phyloP scores from a whole-genome alignment of 2,329 filamentous ascomycete species.

The Immersiporthe knoxdaviesiana region DNA sequence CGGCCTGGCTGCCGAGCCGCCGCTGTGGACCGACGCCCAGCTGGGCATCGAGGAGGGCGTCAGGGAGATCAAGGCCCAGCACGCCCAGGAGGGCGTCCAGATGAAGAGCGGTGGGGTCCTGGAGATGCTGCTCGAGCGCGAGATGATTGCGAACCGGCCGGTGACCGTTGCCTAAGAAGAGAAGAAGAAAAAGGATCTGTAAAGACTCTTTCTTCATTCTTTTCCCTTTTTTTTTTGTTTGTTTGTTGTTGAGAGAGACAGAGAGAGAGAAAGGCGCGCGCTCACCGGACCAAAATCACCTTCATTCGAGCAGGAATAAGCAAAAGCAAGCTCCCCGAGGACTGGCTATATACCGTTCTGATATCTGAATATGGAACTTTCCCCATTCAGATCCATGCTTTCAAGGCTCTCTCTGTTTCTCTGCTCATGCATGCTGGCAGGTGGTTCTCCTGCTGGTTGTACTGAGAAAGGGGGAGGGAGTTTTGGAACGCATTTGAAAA shows the following conservation, averaged over 20 bases:
- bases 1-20: constrained; percentile 60
- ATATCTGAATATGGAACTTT: constrained; percentile 7
- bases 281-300: constrained; percentile 37
- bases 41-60: constrained; percentile 73
- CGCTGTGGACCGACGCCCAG: constrained; percentile 93
- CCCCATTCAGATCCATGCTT: constrained; percentile 1
- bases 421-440: neutral
- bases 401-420: neutral
- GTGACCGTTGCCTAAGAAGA: constrained; percentile 34
- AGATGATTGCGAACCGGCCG: constrained; percentile 43
- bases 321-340: constrained; percentile 19
- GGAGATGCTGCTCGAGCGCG: constrained; percentile 62
- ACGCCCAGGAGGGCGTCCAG: constrained; percentile 37
- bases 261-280: constrained; percentile 29
- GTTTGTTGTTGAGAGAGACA: neutral
- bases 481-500: neutral
- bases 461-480: neutral
- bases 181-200: neutral
- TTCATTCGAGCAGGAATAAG: constrained; percentile 39
- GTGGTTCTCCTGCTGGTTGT: neutral
- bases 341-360: constrained; percentile 21
- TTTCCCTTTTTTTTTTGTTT: neutral
- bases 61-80: constrained; percentile 58
- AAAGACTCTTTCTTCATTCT: neutral
- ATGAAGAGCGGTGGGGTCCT: constrained; percentile 50